A percentile compares a stretch with the other conserved stretches of the same genome.
Conservation (phyloP, 257 asterid genomes). For the Solanum peruvianum region DNA sequence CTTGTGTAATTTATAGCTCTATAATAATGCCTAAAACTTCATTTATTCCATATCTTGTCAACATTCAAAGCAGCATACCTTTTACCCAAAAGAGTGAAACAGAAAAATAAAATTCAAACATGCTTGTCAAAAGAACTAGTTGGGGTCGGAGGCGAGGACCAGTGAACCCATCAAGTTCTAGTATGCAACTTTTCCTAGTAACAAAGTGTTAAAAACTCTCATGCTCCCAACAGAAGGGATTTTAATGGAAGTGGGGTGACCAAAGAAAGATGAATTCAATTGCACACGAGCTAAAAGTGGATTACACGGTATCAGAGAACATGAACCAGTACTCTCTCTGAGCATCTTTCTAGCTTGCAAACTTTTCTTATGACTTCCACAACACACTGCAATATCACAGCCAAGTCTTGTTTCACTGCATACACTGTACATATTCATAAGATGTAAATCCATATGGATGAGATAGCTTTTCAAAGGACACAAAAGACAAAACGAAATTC, state of each 20-base stretch:
- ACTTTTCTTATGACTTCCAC: not conserved
- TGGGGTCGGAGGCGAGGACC: not conserved
- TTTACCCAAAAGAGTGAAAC: not conserved
- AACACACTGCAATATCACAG: not conserved
- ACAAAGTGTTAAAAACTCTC: not conserved
- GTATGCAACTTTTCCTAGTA: not conserved
- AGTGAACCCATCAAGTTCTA: not conserved
- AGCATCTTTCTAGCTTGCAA: not conserved
- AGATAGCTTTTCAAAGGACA: not conserved
- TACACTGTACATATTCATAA: not conserved
- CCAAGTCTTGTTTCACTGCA: not conserved
- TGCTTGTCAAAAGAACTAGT: not conserved
- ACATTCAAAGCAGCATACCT: not conserved
- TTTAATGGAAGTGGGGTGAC: not conserved
- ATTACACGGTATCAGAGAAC: not conserved
- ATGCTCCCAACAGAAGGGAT: not conserved
- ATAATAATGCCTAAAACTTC: not conserved
- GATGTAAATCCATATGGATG: not conserved
- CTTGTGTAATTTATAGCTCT: not conserved
- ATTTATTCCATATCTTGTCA: not conserved
- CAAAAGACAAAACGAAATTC: not conserved
- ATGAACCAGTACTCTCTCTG: not conserved
- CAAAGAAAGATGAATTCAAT: not conserved
- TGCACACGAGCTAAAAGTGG: not conserved
- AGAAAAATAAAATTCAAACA: not conserved